Percentiles rank a stretch among this genome's conserved stretches.
Conservation (phyloP, 164 flowering plant genomes). For the Chimonanthus salicifolius region DNA sequence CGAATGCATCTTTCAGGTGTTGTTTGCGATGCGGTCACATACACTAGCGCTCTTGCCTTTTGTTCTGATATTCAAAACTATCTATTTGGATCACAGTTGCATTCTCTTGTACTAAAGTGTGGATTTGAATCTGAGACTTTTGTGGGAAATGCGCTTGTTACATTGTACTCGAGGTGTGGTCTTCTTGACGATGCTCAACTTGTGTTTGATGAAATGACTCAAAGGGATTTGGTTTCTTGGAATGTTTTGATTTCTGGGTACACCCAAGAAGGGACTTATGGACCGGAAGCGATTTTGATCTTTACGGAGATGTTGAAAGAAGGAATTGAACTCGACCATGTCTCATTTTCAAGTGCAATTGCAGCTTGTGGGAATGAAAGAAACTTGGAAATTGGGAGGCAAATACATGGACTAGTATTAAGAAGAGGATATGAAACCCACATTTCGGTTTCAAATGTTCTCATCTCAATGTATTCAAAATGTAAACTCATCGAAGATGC, state of each 20-base stretch:
- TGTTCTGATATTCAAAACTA: constrained; percentile 48
- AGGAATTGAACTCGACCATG: constrained; percentile 64
- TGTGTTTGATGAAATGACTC: constrained; percentile 61
- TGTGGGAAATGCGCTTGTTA: constrained; percentile 73
- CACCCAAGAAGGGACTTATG: constrained; percentile 54
- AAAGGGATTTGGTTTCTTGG: constrained; percentile 77
- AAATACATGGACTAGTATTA: constrained; percentile 54
- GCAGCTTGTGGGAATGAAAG: constrained; percentile 71
- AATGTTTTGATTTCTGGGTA: constrained; percentile 76
- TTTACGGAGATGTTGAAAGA: constrained; percentile 55
- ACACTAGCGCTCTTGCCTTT: constrained; percentile 46
- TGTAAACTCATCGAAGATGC: constrained; percentile 47
- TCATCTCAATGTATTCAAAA: constrained; percentile 71
- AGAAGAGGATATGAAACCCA: constrained; percentile 48
- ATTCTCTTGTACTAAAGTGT: constrained; percentile 37
- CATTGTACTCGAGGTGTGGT: constrained; percentile 56
- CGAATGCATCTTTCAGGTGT: constrained; percentile 56
- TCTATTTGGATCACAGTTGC: constrained; percentile 57
- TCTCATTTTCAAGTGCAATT: constrained; percentile 58
- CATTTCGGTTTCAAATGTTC: constrained; percentile 64
- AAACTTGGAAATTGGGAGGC: constrained; percentile 53
- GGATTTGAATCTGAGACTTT: constrained; percentile 57
- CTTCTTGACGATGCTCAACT: constrained; percentile 39
- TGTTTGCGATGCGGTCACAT: constrained; percentile 65
- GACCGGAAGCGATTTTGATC: constrained; percentile 40